Conservation (phyloP, 2,329 filamentous ascomycete species). For the Fusarium buxicola region DNA sequence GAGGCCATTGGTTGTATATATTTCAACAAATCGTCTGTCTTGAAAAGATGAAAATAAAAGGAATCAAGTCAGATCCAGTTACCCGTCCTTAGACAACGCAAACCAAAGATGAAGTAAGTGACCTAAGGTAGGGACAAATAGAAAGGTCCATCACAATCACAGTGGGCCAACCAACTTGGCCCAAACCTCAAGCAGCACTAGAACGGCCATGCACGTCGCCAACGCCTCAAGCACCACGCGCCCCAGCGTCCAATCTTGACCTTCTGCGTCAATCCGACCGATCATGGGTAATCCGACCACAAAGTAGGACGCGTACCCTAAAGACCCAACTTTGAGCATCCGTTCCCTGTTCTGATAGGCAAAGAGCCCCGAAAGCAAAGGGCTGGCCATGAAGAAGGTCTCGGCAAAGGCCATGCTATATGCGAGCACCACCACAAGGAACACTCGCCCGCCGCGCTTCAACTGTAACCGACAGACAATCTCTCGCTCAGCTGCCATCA, state of each 20-base stretch:
- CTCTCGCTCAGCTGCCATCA: neutral
- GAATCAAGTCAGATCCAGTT: no score
- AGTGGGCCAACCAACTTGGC: constrained; percentile 12
- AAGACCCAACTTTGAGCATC: constrained; percentile 12
- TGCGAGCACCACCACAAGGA: neutral
- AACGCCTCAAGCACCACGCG: neutral
- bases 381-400: constrained; percentile 15
- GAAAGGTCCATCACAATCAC: neutral
- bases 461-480: neutral
- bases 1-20: no score
- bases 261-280: neutral
- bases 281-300: neutral
- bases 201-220: neutral
- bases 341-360: constrained; percentile 9
- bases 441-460: neutral
- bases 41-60: no score
- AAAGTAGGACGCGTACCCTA: constrained; percentile 11
- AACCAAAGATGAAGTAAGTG: no score
- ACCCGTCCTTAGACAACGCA: no score
- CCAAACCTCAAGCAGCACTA: constrained; percentile 10
- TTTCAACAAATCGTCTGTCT: no score
- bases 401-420: neutral
- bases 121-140: no score
- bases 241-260: constrained; percentile 8
- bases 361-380: constrained; percentile 2